Base-by-base conservation (phyloP, 495 filamentous ascomycete species). In the Talaromyces borbonicus region DNA sequence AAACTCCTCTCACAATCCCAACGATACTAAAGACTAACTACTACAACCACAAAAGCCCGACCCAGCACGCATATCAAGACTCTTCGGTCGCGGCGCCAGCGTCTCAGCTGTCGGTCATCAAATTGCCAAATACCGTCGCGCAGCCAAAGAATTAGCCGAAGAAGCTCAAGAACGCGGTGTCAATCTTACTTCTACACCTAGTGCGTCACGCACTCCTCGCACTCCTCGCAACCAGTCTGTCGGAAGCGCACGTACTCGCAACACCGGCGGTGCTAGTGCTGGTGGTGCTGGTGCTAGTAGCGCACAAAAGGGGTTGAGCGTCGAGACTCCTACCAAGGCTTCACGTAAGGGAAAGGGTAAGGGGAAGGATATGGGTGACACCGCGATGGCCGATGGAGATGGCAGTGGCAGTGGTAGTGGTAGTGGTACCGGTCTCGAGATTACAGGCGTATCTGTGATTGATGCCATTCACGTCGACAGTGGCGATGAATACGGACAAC, bases 71-170 rank as follows among this genome's bases (percentile, higher is more conserved):
- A 56, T 62, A 31, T 54, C 56, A 2, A 29, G 24, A n/a, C 3
- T 48, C 1, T 62, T 53, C 39, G 55, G 55, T 4, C 46, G 56
- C 15, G 53, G 50, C 11, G 52, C 59, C 0, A 62, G 51, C 12
- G 55, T 55, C 47, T 52, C 57, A 22, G 25, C 57, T 0, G 49
- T 62, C 7, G 49, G 60, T 22, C 44, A 46, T 7, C 55, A 52
- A 5, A 49, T 58, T 27, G 48, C 52, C 18, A 47, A 44, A 27
- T 56, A 48, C 42, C 51, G 51, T 1, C 53, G 51, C 20, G 29
- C 49, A 23, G 54, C 59, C n/a, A 55, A 59, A 0, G 49, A 58
- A n/a, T 41, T 58, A 11, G 44, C 42, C 0, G 42, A 8, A 2
- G 49, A 50, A 19, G 15, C 20, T 0, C 51, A 56, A 8, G 52